Evolutionary conservation across 495 filamentous ascomycete genomes (phyloP).

Genomic region (Aspergillus cavernicola): DNA sequence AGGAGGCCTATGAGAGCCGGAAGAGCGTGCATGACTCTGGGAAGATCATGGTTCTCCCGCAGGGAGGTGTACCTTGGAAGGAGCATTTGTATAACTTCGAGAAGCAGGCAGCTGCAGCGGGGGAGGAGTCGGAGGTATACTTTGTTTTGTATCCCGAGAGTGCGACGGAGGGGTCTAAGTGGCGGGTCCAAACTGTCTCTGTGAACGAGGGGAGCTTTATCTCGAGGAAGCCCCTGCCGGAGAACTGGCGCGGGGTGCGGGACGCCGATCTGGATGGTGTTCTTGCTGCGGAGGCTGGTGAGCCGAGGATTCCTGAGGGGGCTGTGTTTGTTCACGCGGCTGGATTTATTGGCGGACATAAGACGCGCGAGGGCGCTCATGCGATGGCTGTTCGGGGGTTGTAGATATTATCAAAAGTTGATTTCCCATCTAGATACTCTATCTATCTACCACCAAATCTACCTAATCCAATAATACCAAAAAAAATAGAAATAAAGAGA

Average conservation of each 20-base stretch:
- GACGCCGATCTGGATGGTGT: constrained; percentile 78
- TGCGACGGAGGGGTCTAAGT: constrained; percentile 64
- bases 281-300: constrained; percentile 55
- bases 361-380: constrained; percentile 82
- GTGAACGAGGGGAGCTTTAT: constrained; percentile 77
- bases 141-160: constrained; percentile 95
- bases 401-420: constrained; percentile 26
- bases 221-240: constrained; percentile 85
- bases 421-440: neutral
- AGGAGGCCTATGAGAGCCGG: constrained; percentile 63
- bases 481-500: too few relatives aligned
- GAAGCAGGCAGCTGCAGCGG: constrained; percentile 43
- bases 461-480: too few relatives aligned
- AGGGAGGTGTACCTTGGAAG: constrained; percentile 82
- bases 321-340: constrained; percentile 90
- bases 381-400: constrained; percentile 79
- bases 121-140: constrained; percentile 44
- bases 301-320: constrained; percentile 50
- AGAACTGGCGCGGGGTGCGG: constrained; percentile 83
- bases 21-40: constrained; percentile 64
- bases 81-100: constrained; percentile 93
- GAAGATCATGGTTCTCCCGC: constrained; percentile 73
- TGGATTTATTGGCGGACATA: constrained; percentile 94
- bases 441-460: too few relatives aligned
- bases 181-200: constrained; percentile 89